phyloP scores from a whole-genome alignment of 305 asterid genomes.

The Euphrasia arctica region DNA sequence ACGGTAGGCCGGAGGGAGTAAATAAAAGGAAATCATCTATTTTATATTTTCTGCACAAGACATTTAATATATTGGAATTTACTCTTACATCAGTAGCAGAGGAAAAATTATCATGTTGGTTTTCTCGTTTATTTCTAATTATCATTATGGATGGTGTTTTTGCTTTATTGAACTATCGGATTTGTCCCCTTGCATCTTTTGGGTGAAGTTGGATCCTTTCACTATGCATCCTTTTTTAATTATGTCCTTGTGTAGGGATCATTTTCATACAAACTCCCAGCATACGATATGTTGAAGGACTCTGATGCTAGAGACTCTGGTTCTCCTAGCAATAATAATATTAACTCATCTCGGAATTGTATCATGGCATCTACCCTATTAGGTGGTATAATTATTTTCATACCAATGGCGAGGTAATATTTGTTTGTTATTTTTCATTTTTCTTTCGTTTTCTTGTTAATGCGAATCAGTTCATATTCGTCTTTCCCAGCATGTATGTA shows the following conservation, averaged over 20 bases:
- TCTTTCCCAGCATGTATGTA: not conserved
- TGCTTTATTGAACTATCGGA: constrained; percentile 14
- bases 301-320: constrained; percentile 32
- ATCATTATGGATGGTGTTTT: not conserved
- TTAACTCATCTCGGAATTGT: constrained; percentile 60
- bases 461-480: constrained; percentile 6
- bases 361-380: constrained; percentile 84
- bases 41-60: constrained; percentile 7
- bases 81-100: constrained; percentile 3
- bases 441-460: not conserved
- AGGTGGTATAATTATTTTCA: constrained; percentile 76
- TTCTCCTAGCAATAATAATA: constrained; percentile 39
- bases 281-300: constrained; percentile 66
- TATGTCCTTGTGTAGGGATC: constrained; percentile 66
- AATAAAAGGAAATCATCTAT: constrained; percentile 7
- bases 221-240: not conserved
- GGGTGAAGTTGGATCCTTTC: not conserved
- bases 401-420: constrained; percentile 72
- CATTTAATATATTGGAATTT: not conserved
- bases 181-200: not conserved
- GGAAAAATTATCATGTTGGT: not conserved
- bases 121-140: constrained; percentile 7
- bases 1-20: too few species aligned
- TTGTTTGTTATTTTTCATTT: constrained; percentile 9
- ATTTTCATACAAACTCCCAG: constrained; percentile 86